These are phyloP conservation scores for Neonectria sp. DNA, from an alignment of 2,329 filamentous ascomycete genomes.

Conservation along the genomic window DNA sequence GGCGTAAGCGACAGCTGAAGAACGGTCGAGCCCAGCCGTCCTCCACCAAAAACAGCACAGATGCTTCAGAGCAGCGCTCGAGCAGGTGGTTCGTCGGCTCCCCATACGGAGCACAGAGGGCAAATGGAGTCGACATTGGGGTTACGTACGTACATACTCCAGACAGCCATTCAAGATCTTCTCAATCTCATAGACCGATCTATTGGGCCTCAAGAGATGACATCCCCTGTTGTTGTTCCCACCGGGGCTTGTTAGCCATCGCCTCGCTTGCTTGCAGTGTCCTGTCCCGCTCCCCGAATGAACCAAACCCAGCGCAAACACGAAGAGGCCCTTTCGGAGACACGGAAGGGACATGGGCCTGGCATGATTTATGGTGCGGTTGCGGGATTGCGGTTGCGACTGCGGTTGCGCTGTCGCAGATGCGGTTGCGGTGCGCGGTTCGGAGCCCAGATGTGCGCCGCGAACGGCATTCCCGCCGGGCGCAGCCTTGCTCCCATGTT, in stretches of 20 bases:
- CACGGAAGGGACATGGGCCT: constrained; percentile 21
- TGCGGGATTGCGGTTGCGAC: not conserved
- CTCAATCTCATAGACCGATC: not conserved
- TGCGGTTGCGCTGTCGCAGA: constrained; percentile 9
- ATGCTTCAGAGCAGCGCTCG: not conserved
- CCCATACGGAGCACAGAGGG: not conserved
- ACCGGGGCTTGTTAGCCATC: not conserved
- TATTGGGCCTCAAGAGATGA: constrained; percentile 1
- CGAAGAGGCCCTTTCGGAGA: constrained; percentile 22
- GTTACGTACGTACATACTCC: constrained; percentile 4
- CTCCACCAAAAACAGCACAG: not conserved
- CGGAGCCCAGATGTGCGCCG: constrained; percentile 17
- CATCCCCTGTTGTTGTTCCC: not conserved
- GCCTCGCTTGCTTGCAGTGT: not conserved
- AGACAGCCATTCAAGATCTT: not conserved
- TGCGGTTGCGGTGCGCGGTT: constrained; percentile 27
- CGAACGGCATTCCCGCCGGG: constrained; percentile 9
- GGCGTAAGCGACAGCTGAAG: constrained; percentile 35
- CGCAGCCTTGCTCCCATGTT: constrained; percentile 5
- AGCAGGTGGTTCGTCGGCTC: not conserved
- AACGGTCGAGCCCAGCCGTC: constrained; percentile 20
- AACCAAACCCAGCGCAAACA: constrained; percentile 3
- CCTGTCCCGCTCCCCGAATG: constrained; percentile 10
- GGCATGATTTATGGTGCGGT: constrained; percentile 27
- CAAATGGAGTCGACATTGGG: not conserved